Evolutionary conservation across 176 grass and related monocot genomes (phyloP), one percentile per base, ranked within the genome.

Genomic region (Neostapfia colusana): DNA sequence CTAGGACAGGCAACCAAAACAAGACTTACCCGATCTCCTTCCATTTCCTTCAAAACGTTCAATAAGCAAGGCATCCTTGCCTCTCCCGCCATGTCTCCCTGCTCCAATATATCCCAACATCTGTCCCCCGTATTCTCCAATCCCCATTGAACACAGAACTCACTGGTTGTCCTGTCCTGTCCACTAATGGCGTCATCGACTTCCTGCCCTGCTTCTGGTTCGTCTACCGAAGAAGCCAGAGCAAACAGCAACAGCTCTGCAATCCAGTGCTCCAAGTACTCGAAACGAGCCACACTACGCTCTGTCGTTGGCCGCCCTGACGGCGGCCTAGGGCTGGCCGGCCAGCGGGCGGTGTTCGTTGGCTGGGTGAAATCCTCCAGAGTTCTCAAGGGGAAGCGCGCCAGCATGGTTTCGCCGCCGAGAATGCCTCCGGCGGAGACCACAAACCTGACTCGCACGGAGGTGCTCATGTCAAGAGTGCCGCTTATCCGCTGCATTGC

Each of bases 341-440:
- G 87, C 21, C 31, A 79, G 67, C 79, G 84, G 14, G 83, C 88
- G 0, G 77, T 86, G 3, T 66, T 83, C 7, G 90, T 86, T 1
- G 90, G 87, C 34, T 93, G 90, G 90, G 87, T 93, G 41, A 89
- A 86, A 43, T 89, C 83, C 20, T 83, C 51, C 66, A 14, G 37
- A 2, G 43, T 35, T 31, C 67, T 89, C 41, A 86, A 43, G 75
- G 70, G 76, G 25, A 86, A 64, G 76, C 31, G 25, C 0, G 65
- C 13, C 8, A 71, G 35, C 4, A 7, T 18, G 10, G 18, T 55
- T 35, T 46, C 74, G 5, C 41, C 81, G 15, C 27, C 21, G 49
- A 53, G 43, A 9, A 38, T 12, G 21, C 17, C 65, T 3, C 28
- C 39, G 13, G 75, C 8, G 43, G 69, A 70, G 15, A 56, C 4